Base-by-base conservation (phyloP, 495 filamentous ascomycete species). In the Aspergillus panamensis region DNA sequence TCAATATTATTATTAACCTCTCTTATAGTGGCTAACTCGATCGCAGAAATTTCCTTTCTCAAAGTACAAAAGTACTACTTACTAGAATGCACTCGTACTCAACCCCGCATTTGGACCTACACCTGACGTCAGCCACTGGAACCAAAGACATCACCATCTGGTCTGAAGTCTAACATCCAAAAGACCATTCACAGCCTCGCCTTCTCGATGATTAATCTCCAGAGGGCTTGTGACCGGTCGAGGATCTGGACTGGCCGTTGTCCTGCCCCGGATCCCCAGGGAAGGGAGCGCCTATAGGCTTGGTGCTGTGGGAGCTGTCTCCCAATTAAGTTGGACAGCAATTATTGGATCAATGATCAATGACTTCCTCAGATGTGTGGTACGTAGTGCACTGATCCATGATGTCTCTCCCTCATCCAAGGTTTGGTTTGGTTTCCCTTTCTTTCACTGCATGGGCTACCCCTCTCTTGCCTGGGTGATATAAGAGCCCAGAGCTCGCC, bases 101-200 rank as follows among this genome's bases (percentile, higher is more conserved):
- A 25, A 25, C 54, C 48, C 56, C 48, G 48, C 56, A 47, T 40
- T 30, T 52, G 48, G 37, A 21, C 1, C 5, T 16, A 17, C 37
- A n/a, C 56, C 51, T 58, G 56, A 58, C 56, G 56, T 58, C 56
- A 58, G 48, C 56, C 50, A 25, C 25, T 25, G 25, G 25, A 25
- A 25, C 25, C 25, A 25, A 25, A 1, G 33, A 50, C 55, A 50
- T 57, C 55, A 57, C 37, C 33, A 57, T 51, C 44, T 50, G 19
- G 12, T 31, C 10, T 43, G 39, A 40, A 39, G 35, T 39, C 14
- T 39, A 39, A 39, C 35, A n/a, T 39, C 35, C 35, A 39, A 13
- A 3, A 10, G 35, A 3, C 35, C 35, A 39, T n/a, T 39, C 35
- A 39, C 10, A 39, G 2, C 31, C 30, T 4, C 53, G 30, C 16